Conservation (phyloP, 164 flowering plant genomes). For the Dillenia suffruticosa region DNA sequence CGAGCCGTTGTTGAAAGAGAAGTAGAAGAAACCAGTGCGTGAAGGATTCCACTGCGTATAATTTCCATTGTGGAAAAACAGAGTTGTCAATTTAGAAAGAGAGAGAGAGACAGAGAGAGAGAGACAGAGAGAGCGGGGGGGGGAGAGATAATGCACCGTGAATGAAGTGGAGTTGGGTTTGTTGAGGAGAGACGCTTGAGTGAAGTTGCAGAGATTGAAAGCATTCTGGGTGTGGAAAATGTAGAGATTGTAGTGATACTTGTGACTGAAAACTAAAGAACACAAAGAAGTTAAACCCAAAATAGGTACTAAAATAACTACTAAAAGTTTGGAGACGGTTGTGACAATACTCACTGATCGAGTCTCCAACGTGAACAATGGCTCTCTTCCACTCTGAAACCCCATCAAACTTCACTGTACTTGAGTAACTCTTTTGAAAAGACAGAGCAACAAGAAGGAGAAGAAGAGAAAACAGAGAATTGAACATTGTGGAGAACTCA, state of each 20-base stretch:
- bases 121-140: conserved; percentile 3
- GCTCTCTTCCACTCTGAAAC: conserved; percentile 65
- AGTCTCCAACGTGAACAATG: conserved; percentile 63
- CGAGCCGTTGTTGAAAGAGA: conserved; percentile 72
- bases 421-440: conserved; percentile 29
- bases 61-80: not conserved
- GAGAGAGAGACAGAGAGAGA: conserved; percentile 3
- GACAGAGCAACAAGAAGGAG: conserved; percentile 16
- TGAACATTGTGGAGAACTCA: conserved; percentile 20
- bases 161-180: conserved; percentile 52
- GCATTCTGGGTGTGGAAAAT: conserved; percentile 71
- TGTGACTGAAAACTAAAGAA: conserved; percentile 63
- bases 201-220: conserved; percentile 72
- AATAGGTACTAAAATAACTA: not conserved
- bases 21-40: conserved; percentile 76
- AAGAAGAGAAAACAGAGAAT: conserved; percentile 15
- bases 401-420: conserved; percentile 68
- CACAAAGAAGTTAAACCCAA: not conserved
- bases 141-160: conserved; percentile 38
- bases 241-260: conserved; percentile 59
- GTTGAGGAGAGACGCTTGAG: conserved; percentile 68
- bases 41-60: conserved; percentile 72
- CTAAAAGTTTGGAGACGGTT: not conserved
- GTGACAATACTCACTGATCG: conserved; percentile 53
- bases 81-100: not conserved